phyloP scores from a whole-genome alignment of 2,329 filamentous ascomycete genomes.

The Penicillium olsonii region DNA sequence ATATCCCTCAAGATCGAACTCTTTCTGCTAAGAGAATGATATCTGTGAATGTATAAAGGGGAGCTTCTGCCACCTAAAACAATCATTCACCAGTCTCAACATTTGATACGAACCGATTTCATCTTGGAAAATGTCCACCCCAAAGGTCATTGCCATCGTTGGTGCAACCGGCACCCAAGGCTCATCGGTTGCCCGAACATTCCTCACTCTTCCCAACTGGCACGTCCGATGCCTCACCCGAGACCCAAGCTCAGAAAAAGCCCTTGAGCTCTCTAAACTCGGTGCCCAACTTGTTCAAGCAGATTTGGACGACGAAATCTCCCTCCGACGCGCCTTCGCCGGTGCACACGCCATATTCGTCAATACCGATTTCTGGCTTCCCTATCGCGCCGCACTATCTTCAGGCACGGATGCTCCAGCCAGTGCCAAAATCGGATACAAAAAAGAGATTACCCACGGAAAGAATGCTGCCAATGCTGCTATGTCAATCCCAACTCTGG shows the following conservation, averaged over 20 bases:
- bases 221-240: conserved; percentile 37
- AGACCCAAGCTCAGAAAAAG: conserved; percentile 24
- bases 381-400: conserved; percentile 43
- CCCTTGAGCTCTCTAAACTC: conserved; percentile 19
- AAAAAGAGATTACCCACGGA: conserved; percentile 54
- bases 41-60: not conserved
- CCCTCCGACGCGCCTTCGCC: conserved; percentile 32
- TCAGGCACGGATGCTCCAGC: not conserved
- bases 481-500: conserved; percentile 44
- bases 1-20: not conserved
- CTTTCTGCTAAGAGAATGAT: not conserved
- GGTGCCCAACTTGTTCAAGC: conserved; percentile 34
- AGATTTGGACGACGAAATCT: conserved; percentile 29
- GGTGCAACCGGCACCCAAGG: conserved; percentile 41
- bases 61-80: not conserved
- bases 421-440: conserved; percentile 38
- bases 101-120: not conserved
- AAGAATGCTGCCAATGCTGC: conserved; percentile 60
- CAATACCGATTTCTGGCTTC: conserved; percentile 59
- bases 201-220: conserved; percentile 29
- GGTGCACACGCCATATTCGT: conserved; percentile 56
- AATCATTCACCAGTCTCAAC: not conserved
- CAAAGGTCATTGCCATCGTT: conserved; percentile 42
- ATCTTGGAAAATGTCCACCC: conserved; percentile 29
- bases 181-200: conserved; percentile 29